Base-by-base conservation (phyloP, 345 rosid species). In the Citrus sp. region DNA sequence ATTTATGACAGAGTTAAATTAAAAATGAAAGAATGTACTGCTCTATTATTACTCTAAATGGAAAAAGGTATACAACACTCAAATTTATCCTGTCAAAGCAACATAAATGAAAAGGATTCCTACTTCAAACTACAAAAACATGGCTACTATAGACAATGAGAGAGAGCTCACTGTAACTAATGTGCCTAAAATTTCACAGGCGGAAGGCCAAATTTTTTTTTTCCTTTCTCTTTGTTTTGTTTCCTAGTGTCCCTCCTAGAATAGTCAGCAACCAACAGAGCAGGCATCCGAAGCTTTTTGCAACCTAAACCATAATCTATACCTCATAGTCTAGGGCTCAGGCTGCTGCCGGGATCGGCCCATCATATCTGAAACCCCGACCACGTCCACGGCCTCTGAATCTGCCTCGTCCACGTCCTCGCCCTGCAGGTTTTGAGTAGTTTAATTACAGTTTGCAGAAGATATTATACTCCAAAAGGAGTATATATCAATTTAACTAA, bases 271-370 rank as follows among this genome's bases (percentile, higher is more conserved):
- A 78, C 34, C 27, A 40, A 60, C 78, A 68, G 79, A 83, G 81
- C 81, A 80, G 80, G 81, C 77, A 83, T 80, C 65, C 79, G 8
- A 19, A 34, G 69, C 28, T 62, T 77, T 81, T 78, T 62, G 72
- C 74, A 61, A 69, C 60, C 73, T 77, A 77, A 73, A 46, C 63
- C 49, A 72, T 70, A 67, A 27, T 42, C 38, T 73, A 60, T 40
- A 78, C 54, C 74, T 69, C 73, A 40, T 12, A 63, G 42, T 35
- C n/a, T 46, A 55, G 59, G 32, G 22, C 61, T 79, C 75, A 74
- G 16, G 74, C 34, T 46, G 62, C 71, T 21, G 76, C 79, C 49
- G 64, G 81, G 30, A 63, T 61, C 0, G 68, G 74, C 28, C 81
- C 83, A 30, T 73, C 78, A 46, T 78, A 59, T 35, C 83, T 72